These are phyloP conservation scores for Protostelium mycophagum DNA, from an alignment of 78 protist genomes.

Conservation along the genomic window DNA sequence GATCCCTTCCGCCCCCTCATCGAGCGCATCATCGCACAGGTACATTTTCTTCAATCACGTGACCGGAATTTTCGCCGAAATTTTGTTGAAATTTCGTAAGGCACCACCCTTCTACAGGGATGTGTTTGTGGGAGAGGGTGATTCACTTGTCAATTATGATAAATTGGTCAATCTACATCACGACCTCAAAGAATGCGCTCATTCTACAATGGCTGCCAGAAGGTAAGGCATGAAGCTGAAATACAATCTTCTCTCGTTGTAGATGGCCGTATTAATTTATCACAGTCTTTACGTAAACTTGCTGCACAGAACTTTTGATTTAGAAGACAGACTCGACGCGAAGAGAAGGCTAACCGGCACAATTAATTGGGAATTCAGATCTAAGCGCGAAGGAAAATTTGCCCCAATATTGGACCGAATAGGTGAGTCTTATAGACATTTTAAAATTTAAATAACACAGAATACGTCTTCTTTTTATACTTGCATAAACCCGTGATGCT, in stretches of 20 bases:
- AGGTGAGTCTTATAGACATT: not conserved
- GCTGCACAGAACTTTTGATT: not conserved
- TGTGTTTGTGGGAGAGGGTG: not conserved
- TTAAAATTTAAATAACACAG: not conserved
- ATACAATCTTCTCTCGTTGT: not conserved
- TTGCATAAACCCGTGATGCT: not conserved
- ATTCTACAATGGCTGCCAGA: not conserved
- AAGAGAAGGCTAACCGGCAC: not conserved
- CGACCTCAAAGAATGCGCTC: not conserved
- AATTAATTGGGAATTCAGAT: not conserved
- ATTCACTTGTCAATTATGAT: not conserved
- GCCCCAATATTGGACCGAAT: not conserved
- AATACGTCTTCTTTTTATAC: too few species aligned
- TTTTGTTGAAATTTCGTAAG: too few species aligned
- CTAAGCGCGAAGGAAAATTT: not conserved
- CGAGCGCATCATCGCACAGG: not conserved
- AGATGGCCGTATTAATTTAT: not conserved
- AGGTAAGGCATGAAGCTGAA: too few species aligned
- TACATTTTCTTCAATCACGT: not conserved
- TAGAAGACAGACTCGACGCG: not conserved
- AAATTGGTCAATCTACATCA: not conserved
- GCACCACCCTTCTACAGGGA: not conserved
- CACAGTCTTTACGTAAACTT: not conserved
- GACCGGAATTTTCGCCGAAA: too few species aligned
- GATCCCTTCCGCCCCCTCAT: not conserved